Percentiles rank a stretch among this genome's conserved stretches.
These are phyloP conservation scores for Tillandsia leiboldiana DNA, from an alignment of 176 grass and related monocot genomes.

Conservation along the genomic window DNA sequence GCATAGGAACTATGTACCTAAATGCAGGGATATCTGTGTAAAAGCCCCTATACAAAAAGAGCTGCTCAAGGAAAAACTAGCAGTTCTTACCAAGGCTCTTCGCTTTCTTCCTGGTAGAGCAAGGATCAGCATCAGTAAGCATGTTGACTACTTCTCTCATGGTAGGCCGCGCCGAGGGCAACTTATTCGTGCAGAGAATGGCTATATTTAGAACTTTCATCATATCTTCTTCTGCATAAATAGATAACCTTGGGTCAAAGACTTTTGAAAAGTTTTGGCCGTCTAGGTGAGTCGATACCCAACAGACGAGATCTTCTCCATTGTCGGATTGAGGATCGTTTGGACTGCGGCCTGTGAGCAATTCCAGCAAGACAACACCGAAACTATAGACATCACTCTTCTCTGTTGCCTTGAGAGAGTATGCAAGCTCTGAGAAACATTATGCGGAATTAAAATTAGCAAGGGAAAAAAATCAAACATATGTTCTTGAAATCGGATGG, in stretches of 20 bases:
- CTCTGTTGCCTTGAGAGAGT: conserved; percentile 47
- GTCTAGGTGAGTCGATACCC: conserved; percentile 28
- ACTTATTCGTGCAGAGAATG: conserved; percentile 33
- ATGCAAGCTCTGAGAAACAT: conserved; percentile 41
- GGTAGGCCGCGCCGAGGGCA: conserved; percentile 31
- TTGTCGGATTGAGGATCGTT: conserved; percentile 28
- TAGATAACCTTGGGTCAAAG: conserved; percentile 35
- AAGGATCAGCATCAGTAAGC: conserved; percentile 50
- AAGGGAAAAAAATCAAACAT: no score
- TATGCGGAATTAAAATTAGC: not conserved
- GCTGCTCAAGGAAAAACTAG: conserved; percentile 17
- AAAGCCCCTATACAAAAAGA: not conserved
- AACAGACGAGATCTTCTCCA: conserved; percentile 36
- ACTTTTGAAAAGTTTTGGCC: conserved; percentile 29
- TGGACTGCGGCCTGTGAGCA: conserved; percentile 48
- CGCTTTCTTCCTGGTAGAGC: conserved; percentile 3
- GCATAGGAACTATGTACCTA: not conserved
- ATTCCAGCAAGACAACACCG: conserved; percentile 50
- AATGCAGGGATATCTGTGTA: not conserved
- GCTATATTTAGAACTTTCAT: conserved; percentile 49
- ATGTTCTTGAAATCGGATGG: not conserved
- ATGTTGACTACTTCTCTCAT: conserved; percentile 76
- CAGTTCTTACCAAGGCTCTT: conserved; percentile 29
- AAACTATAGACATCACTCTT: conserved; percentile 53
- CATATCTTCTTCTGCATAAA: conserved; percentile 43